Conservation (phyloP, 176 grass and related monocot genomes). For the Hordeum marinum region DNA sequence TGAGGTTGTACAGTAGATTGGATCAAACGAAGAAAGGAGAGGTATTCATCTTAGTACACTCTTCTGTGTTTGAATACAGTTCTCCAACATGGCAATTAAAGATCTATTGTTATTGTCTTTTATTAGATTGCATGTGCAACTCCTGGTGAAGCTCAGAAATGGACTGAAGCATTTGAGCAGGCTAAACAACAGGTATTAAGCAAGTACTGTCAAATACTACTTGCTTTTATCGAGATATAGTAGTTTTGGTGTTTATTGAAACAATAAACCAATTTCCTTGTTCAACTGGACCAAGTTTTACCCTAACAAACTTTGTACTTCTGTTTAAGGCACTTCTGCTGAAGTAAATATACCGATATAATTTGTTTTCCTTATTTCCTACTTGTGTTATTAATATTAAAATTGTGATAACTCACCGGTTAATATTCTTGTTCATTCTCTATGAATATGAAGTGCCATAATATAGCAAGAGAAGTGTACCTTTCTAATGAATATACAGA, state of each 20-base stretch:
- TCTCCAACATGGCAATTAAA: slow-evolving; percentile 15
- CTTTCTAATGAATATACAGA: background rate
- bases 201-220: slow-evolving; percentile 1
- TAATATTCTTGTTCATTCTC: background rate
- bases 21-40: slow-evolving; percentile 92
- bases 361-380: background rate
- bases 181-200: slow-evolving; percentile 76
- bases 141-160: slow-evolving; percentile 63
- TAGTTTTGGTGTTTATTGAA: background rate
- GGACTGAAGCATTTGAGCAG: slow-evolving; percentile 87
- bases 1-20: slow-evolving; percentile 70
- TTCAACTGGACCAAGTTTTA: slow-evolving; percentile 12
- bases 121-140: slow-evolving; percentile 83
- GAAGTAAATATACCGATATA: background rate
- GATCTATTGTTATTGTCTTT: background rate
- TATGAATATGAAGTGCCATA: background rate
- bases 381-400: background rate
- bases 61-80: slow-evolving; percentile 8
- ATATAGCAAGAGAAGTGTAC: background rate
- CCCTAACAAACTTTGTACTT: background rate
- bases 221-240: slow-evolving; percentile 1
- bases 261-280: background rate
- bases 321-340: background rate
- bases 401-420: background rate
- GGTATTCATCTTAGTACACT: slow-evolving; percentile 34